Evolutionary conservation across 2,329 filamentous ascomycete genomes (phyloP).

Genomic region (Fusarium lyarnte): DNA sequence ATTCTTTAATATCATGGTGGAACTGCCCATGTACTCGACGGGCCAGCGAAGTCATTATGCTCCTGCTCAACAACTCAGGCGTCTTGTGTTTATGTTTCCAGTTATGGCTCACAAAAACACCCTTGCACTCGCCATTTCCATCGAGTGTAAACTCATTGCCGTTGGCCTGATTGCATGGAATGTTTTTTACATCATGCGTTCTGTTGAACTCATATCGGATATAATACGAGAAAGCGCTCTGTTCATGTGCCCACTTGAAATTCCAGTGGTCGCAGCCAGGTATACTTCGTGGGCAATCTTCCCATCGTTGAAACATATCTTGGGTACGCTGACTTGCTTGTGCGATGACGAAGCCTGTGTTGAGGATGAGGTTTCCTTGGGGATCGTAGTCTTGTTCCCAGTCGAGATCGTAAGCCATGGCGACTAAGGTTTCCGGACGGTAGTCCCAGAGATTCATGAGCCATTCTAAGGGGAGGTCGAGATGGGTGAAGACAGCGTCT

Average conservation of each 20-base stretch:
- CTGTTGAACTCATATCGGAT: conserved; percentile 18
- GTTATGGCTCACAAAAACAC: conserved; percentile 11
- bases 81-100: conserved; percentile 16
- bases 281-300: conserved; percentile 15
- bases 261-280: conserved; percentile 10
- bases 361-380: conserved; percentile 35
- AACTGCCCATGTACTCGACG: conserved; percentile 16
- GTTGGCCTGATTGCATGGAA: conserved; percentile 10
- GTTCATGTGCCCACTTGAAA: conserved; percentile 3
- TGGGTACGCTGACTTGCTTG: conserved; percentile 38
- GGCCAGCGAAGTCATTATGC: conserved; percentile 13
- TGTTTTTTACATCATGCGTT: not conserved
- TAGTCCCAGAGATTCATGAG: conserved; percentile 59
- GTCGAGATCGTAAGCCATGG: conserved; percentile 58
- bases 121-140: conserved; percentile 1
- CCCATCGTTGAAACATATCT: conserved; percentile 31
- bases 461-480: conserved; percentile 58
- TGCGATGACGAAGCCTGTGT: conserved; percentile 38
- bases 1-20: not conserved
- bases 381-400: conserved; percentile 50
- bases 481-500: conserved; percentile 54
- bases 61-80: conserved; percentile 12
- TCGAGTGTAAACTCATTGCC: not conserved
- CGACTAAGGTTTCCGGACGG: conserved; percentile 51
- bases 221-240: conserved; percentile 11